Percentiles rank a stretch among this genome's conserved stretches.
Conservation (phyloP, 2,329 filamentous ascomycete genomes). For the Botrytis cinerea region DNA sequence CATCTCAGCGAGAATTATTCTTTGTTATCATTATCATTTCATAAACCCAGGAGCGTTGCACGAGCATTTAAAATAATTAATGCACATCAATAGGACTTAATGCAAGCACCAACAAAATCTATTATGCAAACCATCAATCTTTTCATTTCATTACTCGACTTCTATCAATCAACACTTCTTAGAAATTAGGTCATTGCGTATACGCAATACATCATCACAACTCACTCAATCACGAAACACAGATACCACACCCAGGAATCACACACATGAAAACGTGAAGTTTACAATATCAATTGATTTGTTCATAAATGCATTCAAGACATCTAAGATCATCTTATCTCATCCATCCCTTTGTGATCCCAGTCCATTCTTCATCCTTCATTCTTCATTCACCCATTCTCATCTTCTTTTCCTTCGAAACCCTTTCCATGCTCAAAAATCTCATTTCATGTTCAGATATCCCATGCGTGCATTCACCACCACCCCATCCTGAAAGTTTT, state of each 20-base stretch:
- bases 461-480: constrained; percentile 1
- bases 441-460: constrained; percentile 8
- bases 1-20: neutral
- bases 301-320: constrained; percentile 27
- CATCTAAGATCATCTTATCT: constrained; percentile 25
- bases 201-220: neutral
- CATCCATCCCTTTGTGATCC: constrained; percentile 18
- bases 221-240: neutral
- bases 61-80: neutral
- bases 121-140: neutral
- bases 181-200: neutral
- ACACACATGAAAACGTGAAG: neutral
- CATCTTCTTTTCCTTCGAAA: neutral
- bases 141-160: neutral
- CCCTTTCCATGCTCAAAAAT: constrained; percentile 16
- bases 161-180: neutral
- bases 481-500: constrained; percentile 20
- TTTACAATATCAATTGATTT: constrained; percentile 21
- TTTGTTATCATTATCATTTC: neutral
- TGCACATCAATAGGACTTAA: neutral
- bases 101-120: neutral
- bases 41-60: neutral
- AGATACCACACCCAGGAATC: neutral
- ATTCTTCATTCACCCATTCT: constrained; percentile 7
- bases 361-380: constrained; percentile 8